Conservation (phyloP, 2,329 filamentous ascomycete species). For the Aspergillus pseudoglaucus region DNA sequence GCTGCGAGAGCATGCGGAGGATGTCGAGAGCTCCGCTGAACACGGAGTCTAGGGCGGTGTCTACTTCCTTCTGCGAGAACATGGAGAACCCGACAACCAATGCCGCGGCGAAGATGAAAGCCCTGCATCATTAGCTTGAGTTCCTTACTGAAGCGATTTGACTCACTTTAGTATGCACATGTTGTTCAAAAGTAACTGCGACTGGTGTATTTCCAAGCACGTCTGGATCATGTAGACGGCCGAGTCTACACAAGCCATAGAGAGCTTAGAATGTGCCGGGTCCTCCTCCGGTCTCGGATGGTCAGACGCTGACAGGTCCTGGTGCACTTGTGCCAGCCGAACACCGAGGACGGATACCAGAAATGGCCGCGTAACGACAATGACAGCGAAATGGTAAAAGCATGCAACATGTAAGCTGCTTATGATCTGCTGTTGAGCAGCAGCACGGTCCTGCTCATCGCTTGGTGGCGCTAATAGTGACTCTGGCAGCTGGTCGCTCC, state of each 20-base stretch:
- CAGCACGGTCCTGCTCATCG: slow-evolving; percentile 12
- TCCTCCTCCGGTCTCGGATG: slow-evolving; percentile 17
- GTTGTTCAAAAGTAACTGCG: slow-evolving; percentile 44
- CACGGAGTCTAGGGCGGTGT: slow-evolving; percentile 34
- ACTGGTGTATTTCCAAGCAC: slow-evolving; percentile 44
- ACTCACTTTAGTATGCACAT: slow-evolving; percentile 56
- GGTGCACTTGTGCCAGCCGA: slow-evolving; percentile 23
- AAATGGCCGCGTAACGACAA: slow-evolving; percentile 51
- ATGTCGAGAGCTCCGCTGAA: slow-evolving; percentile 48
- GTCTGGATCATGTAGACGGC: slow-evolving; percentile 52
- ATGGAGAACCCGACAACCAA: slow-evolving; percentile 52
- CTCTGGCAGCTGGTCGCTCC: slow-evolving; percentile 42
- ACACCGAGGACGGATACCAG: slow-evolving; percentile 46
- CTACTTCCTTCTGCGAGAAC: slow-evolving; percentile 44
- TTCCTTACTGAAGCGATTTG: not conserved
- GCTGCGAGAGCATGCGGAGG: slow-evolving; percentile 41
- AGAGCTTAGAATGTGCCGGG: slow-evolving; percentile 33
- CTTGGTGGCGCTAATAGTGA: slow-evolving; percentile 18
- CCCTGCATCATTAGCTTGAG: slow-evolving; percentile 26
- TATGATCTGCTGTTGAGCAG: slow-evolving; percentile 33
- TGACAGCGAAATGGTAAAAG: slow-evolving; percentile 54
- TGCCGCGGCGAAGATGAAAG: slow-evolving; percentile 52
- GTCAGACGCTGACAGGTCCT: slow-evolving; percentile 14
- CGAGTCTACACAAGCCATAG: slow-evolving; percentile 50
- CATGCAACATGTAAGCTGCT: slow-evolving; percentile 52